Conservation (phyloP, 2,329 filamentous ascomycete species). For the Colletotrichum brevisporum region DNA sequence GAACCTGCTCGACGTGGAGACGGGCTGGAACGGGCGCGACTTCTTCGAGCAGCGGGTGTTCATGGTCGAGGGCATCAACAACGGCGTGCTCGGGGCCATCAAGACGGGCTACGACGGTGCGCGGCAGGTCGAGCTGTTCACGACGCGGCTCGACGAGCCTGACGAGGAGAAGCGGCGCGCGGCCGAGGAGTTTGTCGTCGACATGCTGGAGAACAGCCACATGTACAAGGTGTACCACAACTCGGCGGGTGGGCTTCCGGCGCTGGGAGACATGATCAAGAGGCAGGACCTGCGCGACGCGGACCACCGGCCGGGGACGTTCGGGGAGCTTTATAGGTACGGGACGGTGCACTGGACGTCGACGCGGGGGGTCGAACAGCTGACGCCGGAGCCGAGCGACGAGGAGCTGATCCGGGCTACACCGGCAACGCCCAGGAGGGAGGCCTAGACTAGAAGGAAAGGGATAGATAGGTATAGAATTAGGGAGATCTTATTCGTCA, state of each 20-base stretch:
- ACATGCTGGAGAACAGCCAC: conserved; percentile 51
- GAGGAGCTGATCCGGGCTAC: conserved; percentile 46
- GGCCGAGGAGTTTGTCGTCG: conserved; percentile 50
- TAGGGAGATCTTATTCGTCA: background rate
- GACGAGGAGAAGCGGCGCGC: conserved; percentile 45
- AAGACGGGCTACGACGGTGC: conserved; percentile 47
- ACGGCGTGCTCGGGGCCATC: conserved; percentile 51
- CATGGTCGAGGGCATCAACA: conserved; percentile 49
- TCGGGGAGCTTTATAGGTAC: conserved; percentile 52
- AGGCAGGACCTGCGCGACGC: conserved; percentile 46
- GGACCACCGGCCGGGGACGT: conserved; percentile 50
- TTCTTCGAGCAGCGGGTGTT: conserved; percentile 51
- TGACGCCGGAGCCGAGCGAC: conserved; percentile 43
- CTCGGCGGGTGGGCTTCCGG: conserved; percentile 47
- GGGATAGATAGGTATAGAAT: background rate
- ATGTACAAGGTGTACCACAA: conserved; percentile 57
- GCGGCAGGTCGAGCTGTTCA: conserved; percentile 50
- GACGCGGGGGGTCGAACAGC: conserved; percentile 45
- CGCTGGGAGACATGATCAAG: conserved; percentile 51
- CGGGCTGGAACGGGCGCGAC: conserved; percentile 50
- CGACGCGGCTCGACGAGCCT: conserved; percentile 49
- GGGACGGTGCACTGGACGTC: conserved; percentile 53
- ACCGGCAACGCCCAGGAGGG: conserved; percentile 38
- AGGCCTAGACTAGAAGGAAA: background rate
- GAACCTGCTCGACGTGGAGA: conserved; percentile 48